Base-by-base conservation (phyloP, 2,329 filamentous ascomycete genomes). In the Aureobasidium uvarum region DNA sequence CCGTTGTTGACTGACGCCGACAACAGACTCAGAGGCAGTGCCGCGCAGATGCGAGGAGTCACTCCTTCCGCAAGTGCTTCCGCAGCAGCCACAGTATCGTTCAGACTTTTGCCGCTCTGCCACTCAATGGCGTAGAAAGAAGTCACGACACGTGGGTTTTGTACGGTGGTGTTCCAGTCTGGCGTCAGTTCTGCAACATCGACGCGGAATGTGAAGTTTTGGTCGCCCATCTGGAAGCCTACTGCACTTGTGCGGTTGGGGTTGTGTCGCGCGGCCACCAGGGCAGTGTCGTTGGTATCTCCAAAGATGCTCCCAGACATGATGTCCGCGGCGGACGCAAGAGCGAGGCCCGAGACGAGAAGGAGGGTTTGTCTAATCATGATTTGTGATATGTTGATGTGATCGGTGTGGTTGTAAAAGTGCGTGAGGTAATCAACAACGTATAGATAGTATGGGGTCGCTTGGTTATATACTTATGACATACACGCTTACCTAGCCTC, bases 171-270 rank as follows among this genome's bases (percentile, higher is more conserved):
- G 7, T 8, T 51, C 3, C 5, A 11, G 3, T 51, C 31, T 38
- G 59, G 59, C 7, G 23, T 33, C 18, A 64, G 31, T 14, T 54
- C 48, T 20, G 50, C 60, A 25, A 64, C 39, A 14, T 55, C 38
- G 60, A 64, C 60, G 4, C 36, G 48, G 16, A 64, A 28, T 7
- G 60, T 64, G 39, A 55, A 64, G 39, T 64, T 64, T 31, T 20
- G 18, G 31, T 28, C 13, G 25, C 60, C 60, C 8, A 64, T 36
- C 14, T 31, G 36, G 38, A 64, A 55, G 1, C 50, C 50, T 7
- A 64, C 60, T 31, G 46, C 41, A 23, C 10, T 43, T 1, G 46
- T 52, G 36, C 20, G 38, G 36, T 62, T 62, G 33, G 59, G 59
- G 8, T 51, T 11, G 10, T 18, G 13, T 10, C 52, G 50, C 7